These are phyloP conservation scores for Arachnomyces sp. DNA, from an alignment of 2,329 filamentous ascomycete genomes.

Conservation along the genomic window DNA sequence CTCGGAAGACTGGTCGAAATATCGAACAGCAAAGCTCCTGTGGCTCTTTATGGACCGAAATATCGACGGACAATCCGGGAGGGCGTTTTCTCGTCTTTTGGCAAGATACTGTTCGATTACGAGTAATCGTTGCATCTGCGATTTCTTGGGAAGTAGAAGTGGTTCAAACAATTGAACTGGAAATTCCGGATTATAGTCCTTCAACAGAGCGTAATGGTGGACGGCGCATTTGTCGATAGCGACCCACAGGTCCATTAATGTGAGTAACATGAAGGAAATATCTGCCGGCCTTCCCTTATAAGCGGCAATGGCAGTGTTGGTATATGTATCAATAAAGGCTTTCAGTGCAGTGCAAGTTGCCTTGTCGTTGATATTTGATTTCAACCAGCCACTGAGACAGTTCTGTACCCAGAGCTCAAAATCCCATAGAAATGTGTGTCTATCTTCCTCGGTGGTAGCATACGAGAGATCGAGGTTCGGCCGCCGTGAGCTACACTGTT, in stretches of 20 bases:
- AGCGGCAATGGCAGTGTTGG: background rate
- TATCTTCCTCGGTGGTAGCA: background rate
- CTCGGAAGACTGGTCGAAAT: slow-evolving; percentile 37
- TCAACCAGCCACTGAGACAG: slow-evolving; percentile 4
- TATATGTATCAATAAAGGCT: slow-evolving; percentile 6
- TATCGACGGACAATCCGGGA: slow-evolving; percentile 20
- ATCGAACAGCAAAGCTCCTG: slow-evolving; percentile 42
- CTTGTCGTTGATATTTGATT: background rate
- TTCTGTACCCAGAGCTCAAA: slow-evolving; percentile 8
- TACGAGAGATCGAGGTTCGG: background rate
- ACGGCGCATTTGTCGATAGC: slow-evolving; percentile 46
- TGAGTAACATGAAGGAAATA: slow-evolving; percentile 50
- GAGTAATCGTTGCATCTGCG: slow-evolving; percentile 41
- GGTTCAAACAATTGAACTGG: slow-evolving; percentile 31
- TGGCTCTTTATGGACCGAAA: slow-evolving; percentile 31
- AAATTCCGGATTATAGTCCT: slow-evolving; percentile 43
- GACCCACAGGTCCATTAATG: slow-evolving; percentile 52
- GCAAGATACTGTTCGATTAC: slow-evolving; percentile 44
- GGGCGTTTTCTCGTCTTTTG: slow-evolving; percentile 20
- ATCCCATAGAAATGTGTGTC: slow-evolving; percentile 3
- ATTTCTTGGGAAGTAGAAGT: slow-evolving; percentile 38
- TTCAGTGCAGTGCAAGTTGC: slow-evolving; percentile 2
- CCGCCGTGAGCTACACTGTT: background rate
- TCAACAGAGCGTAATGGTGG: slow-evolving; percentile 33
- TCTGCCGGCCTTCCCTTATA: slow-evolving; percentile 31